Evolutionary conservation across 2,329 filamentous ascomycete genomes (phyloP).

Genomic region (Colletotrichum nymphaeae): DNA sequence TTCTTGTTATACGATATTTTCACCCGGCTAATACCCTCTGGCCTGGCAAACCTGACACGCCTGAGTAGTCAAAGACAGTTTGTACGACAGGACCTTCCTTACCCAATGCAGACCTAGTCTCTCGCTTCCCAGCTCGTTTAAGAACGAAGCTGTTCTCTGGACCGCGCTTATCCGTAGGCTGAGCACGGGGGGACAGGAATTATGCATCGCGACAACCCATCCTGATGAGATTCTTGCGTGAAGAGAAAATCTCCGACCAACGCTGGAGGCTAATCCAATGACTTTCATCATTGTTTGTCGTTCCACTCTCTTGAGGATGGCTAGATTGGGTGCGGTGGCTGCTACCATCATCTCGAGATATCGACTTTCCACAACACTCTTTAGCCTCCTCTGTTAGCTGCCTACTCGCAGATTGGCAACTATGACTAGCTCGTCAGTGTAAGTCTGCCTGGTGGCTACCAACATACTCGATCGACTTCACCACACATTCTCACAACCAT

Average conservation of each 20-base stretch:
- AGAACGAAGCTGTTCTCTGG: not conserved
- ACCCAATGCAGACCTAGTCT: constrained; percentile 25
- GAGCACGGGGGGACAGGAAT: not conserved
- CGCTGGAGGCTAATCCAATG: not conserved
- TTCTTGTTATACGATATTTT: not conserved
- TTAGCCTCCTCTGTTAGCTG: not conserved
- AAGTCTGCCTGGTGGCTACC: not conserved
- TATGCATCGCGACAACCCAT: not conserved
- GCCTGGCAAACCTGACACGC: no score
- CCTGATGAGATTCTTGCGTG: no score
- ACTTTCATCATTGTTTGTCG: not conserved
- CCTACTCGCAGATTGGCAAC: no score
- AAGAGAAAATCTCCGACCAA: not conserved
- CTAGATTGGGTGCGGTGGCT: not conserved
- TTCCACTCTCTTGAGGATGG: not conserved
- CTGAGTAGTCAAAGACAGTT: not conserved
- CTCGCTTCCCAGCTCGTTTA: constrained; percentile 9
- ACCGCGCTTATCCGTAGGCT: constrained; percentile 3
- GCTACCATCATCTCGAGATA: not conserved
- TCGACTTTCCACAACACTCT: not conserved
- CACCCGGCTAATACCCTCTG: not conserved
- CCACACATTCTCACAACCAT: not conserved
- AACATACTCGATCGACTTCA: not conserved
- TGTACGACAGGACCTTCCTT: constrained; percentile 19
- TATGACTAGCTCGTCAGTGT: not conserved